Evolutionary conservation across 306 rosid genomes (phyloP).

Genomic region (Cicer cuneatum): DNA sequence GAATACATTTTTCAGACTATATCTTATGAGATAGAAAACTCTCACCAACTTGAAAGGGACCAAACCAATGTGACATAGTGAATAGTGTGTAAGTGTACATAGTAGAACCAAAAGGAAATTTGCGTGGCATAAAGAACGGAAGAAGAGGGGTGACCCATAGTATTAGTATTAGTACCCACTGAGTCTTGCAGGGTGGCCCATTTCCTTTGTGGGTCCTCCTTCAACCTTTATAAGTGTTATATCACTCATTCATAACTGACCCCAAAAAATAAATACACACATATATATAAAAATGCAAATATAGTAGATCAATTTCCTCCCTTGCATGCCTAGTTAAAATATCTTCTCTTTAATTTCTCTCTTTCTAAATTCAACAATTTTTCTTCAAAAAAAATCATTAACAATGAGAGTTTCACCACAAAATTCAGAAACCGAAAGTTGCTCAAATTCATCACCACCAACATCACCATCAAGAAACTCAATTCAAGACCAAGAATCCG

Average conservation of each 20-base stretch:
- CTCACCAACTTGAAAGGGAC: not conserved
- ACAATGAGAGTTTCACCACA: conserved; percentile 49
- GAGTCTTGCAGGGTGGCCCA: conserved; percentile 50
- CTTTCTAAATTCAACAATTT: conserved; percentile 5
- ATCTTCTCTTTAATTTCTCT: not conserved
- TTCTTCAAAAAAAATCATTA: not conserved
- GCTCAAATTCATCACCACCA: conserved; percentile 54
- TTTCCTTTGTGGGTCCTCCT: conserved; percentile 48
- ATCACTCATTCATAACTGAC: conserved; percentile 54
- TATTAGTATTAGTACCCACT: not conserved
- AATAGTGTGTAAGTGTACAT: not conserved
- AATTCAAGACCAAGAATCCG: conserved; percentile 7
- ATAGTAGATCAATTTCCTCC: conserved; percentile 34
- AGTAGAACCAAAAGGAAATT: conserved; percentile 35
- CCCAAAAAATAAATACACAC: not conserved
- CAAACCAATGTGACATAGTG: conserved; percentile 7
- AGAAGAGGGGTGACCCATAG: conserved; percentile 43
- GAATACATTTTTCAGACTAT: no score
- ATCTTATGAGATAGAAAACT: no score
- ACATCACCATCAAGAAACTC: conserved; percentile 23
- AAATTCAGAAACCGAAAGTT: conserved; percentile 56
- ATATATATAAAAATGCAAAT: not conserved
- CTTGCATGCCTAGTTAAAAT: conserved; percentile 24
- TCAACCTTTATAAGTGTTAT: conserved; percentile 33
- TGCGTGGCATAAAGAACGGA: conserved; percentile 54